phyloP scores from a whole-genome alignment of 2,329 filamentous ascomycete species.

The Lasiodiplodia sp. region DNA sequence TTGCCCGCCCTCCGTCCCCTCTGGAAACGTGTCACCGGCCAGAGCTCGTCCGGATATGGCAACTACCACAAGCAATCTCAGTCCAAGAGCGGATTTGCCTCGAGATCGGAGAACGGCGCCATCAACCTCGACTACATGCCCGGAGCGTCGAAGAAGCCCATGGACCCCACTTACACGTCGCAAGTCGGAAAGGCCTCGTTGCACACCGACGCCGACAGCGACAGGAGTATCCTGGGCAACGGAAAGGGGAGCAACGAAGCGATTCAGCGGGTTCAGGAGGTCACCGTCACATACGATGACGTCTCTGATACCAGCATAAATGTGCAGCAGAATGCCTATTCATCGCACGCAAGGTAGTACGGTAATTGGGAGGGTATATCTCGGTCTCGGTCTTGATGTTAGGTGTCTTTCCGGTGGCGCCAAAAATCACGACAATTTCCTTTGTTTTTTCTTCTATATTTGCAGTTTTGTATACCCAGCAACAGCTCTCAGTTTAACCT shows the following conservation, averaged over 20 bases:
- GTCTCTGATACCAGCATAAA: background rate
- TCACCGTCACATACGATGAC: conserved; percentile 29
- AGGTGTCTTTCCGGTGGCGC: background rate
- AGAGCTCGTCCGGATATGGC: conserved; percentile 19
- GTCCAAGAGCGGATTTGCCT: conserved; percentile 12
- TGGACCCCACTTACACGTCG: background rate
- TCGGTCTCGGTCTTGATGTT: background rate
- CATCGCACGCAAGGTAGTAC: background rate
- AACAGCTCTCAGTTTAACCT: background rate
- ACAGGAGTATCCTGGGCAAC: conserved; percentile 32
- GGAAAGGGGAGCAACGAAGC: background rate
- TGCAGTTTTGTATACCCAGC: background rate
- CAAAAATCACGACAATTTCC: background rate
- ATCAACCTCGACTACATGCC: conserved; percentile 28
- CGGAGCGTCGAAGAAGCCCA: background rate
- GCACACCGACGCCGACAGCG: conserved; percentile 29
- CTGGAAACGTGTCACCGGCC: conserved; percentile 29
- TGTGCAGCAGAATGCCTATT: background rate
- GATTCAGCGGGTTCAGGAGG: conserved; percentile 30
- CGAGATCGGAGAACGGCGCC: background rate
- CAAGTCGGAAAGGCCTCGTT: conserved; percentile 5
- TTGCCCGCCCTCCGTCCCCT: conserved; percentile 40
- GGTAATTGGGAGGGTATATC: background rate
- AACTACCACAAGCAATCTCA: conserved; percentile 24
- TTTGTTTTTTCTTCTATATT: background rate